Evolutionary conservation across 345 rosid species (phyloP).

Genomic region (Linum trigynum): DNA sequence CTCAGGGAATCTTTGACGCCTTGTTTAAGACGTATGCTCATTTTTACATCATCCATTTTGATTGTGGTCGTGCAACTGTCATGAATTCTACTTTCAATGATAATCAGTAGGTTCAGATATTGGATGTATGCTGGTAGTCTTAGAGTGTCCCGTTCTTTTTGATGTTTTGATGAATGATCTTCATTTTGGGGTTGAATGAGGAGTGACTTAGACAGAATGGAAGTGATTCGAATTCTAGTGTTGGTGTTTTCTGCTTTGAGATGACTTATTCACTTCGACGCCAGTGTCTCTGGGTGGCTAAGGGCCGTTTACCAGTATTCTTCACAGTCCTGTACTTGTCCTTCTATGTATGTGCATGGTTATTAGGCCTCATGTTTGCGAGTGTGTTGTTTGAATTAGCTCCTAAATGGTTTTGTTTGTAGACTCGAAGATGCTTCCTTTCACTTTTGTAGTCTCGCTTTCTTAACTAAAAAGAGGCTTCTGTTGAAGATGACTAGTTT

Average conservation of each 20-base stretch:
- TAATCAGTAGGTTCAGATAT: not conserved
- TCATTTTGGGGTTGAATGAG: not conserved
- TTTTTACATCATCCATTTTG: not conserved
- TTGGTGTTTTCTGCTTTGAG: not conserved
- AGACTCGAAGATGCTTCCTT: too few relatives aligned
- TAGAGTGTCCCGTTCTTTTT: not conserved
- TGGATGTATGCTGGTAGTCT: not conserved
- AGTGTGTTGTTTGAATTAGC: not conserved
- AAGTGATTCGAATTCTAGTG: not conserved
- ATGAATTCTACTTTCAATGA: not conserved
- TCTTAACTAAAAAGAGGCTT: too few relatives aligned
- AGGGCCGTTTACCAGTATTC: not conserved
- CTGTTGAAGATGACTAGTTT: not conserved
- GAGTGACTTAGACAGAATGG: not conserved
- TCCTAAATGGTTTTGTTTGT: too few relatives aligned
- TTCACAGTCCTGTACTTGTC: not conserved
- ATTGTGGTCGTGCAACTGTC: not conserved
- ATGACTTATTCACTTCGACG: not conserved
- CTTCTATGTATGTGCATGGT: not conserved
- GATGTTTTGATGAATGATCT: not conserved
- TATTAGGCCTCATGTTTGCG: not conserved
- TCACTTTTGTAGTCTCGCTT: too few relatives aligned
- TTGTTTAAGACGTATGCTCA: conserved; percentile 74
- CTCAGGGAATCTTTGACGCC: conserved; percentile 78
- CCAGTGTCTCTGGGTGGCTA: not conserved